Conservation (phyloP, 176 grass and related monocot species). For the Oryza officinalis region DNA sequence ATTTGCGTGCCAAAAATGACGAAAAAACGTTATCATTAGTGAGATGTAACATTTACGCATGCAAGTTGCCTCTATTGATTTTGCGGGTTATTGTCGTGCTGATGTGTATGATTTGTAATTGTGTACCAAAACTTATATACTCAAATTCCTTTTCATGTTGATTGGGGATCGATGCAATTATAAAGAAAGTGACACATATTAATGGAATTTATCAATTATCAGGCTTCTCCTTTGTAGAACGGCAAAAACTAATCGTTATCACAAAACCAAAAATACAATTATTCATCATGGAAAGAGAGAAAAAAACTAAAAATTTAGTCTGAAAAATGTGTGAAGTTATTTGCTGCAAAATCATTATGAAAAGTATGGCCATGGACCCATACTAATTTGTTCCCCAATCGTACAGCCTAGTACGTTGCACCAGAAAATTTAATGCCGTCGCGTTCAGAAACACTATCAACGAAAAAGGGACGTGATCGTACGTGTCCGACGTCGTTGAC, state of each 20-base stretch:
- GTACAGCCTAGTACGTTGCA: not conserved
- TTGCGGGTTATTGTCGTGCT: not conserved
- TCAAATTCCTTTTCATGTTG: not conserved
- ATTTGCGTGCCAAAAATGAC: not conserved
- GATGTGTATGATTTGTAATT: not conserved
- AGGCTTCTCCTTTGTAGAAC: not conserved
- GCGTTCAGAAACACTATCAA: conserved; percentile 22
- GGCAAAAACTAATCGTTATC: not conserved
- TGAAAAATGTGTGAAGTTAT: not conserved
- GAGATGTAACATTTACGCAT: not conserved
- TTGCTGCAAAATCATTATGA: not conserved
- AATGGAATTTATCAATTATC: not conserved
- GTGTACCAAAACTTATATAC: conserved; percentile 4
- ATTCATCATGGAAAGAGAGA: not conserved
- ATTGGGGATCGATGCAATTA: not conserved
- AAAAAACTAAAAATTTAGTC: not conserved
- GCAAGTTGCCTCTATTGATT: not conserved
- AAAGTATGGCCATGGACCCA: not conserved
- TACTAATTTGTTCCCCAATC: not conserved
- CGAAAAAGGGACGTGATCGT: not conserved
- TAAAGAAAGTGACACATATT: conserved; percentile 9
- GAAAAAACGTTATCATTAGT: not conserved
- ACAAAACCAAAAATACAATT: not conserved
- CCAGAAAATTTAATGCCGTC: not conserved
- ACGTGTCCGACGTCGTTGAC: not conserved